phyloP scores from a whole-genome alignment of 2,329 filamentous ascomycete genomes.

The Penicillium sp. region DNA sequence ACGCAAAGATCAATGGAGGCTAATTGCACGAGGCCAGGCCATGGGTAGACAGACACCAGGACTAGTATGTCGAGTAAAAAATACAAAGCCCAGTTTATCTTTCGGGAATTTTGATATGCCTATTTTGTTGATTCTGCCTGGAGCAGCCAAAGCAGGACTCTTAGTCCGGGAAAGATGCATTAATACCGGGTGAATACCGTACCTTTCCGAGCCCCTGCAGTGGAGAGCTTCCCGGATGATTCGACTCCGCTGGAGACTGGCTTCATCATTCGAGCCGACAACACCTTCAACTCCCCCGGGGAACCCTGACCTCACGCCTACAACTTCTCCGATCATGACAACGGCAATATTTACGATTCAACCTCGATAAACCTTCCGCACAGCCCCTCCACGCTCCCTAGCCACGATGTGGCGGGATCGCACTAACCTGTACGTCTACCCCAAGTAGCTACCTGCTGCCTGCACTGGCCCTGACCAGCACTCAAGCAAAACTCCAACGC shows the following conservation, averaged over 20 bases:
- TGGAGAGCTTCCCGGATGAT: constrained; percentile 16
- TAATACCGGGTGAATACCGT: constrained; percentile 7
- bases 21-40: background rate
- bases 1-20: background rate
- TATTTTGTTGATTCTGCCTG: no score
- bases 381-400: constrained; percentile 33
- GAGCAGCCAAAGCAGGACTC: background rate
- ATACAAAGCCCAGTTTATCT: no score
- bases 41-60: background rate
- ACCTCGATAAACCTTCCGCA: constrained; percentile 23
- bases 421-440: constrained; percentile 80
- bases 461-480: background rate
- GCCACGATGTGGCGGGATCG: constrained; percentile 97
- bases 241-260: constrained; percentile 14
- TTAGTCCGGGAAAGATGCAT: background rate
- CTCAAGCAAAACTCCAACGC: constrained; percentile 6
- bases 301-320: background rate
- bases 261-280: constrained; percentile 10
- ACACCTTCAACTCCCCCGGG: background rate
- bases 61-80: no score
- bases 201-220: constrained; percentile 8
- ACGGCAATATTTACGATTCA: constrained; percentile 12
- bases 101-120: background rate
- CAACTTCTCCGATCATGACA: constrained; percentile 15
- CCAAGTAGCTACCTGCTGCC: constrained; percentile 8